Percentiles rank a stretch among this genome's conserved stretches.
These are phyloP conservation scores for Alternaria sp. DNA, from an alignment of 2,329 filamentous ascomycete species.

Conservation along the genomic window DNA sequence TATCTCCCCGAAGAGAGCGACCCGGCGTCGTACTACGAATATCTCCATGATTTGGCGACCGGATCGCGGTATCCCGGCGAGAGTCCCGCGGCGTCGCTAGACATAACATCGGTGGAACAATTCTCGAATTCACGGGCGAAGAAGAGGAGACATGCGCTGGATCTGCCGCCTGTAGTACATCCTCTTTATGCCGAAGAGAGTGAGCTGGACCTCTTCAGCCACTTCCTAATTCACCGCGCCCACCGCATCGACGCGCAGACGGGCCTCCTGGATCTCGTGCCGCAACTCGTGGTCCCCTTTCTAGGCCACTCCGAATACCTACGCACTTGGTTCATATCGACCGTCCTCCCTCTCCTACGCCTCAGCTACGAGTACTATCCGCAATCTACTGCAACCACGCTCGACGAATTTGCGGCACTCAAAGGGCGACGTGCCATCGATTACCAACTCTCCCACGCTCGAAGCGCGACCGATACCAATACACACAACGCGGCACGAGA, in stretches of 20 bases:
- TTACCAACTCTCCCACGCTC: conserved; percentile 59
- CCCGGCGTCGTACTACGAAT: conserved; percentile 66
- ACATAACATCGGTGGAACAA: conserved; percentile 62
- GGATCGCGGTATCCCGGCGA: conserved; percentile 55
- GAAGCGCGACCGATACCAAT: conserved; percentile 17
- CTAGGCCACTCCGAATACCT: conserved; percentile 66
- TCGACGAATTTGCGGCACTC: conserved; percentile 69
- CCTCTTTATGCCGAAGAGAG: conserved; percentile 57
- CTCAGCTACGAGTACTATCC: conserved; percentile 75
- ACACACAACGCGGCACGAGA: conserved; percentile 64
- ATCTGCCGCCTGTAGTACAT: conserved; percentile 64
- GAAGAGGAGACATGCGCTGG: conserved; percentile 69
- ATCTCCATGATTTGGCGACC: conserved; percentile 65
- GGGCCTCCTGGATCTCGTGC: conserved; percentile 72
- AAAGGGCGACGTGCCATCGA: conserved; percentile 66
- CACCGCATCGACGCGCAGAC: conserved; percentile 74
- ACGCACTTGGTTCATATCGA: conserved; percentile 72
- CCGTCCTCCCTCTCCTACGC: conserved; percentile 71
- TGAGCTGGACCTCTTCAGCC: conserved; percentile 62
- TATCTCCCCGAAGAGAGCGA: conserved; percentile 76
- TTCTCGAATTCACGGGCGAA: conserved; percentile 69
- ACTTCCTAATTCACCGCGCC: conserved; percentile 72
- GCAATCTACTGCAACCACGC: conserved; percentile 57
- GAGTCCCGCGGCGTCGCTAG: conserved; percentile 51
- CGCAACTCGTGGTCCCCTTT: conserved; percentile 72